Evolutionary conservation across 2,329 filamentous ascomycete species (phyloP).

Genomic region (Ilyonectria destructans): DNA sequence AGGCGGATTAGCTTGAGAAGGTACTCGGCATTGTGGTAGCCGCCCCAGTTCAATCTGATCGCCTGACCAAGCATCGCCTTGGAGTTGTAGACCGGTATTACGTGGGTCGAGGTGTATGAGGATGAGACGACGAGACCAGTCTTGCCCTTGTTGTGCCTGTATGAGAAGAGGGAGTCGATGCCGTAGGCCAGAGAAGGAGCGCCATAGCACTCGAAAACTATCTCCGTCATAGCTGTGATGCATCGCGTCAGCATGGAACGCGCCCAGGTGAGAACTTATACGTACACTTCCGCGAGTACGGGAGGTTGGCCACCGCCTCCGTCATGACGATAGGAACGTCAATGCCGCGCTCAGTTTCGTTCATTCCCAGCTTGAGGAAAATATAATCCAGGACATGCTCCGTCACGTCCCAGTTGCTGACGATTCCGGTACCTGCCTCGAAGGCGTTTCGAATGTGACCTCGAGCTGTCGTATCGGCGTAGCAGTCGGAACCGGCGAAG

Average conservation of each 20-base stretch:
- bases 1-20: constrained; percentile 89
- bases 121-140: constrained; percentile 93
- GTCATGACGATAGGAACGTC: constrained; percentile 95
- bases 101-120: constrained; percentile 93
- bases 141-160: constrained; percentile 89
- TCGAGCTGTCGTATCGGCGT: constrained; percentile 92
- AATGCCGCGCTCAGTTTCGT: constrained; percentile 80
- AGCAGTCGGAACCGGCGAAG: constrained; percentile 94
- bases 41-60: constrained; percentile 94
- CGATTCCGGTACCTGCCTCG: constrained; percentile 89
- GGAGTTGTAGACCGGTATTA: constrained; percentile 92
- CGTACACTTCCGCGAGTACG: constrained; percentile 90
- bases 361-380: constrained; percentile 93
- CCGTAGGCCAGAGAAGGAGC: constrained; percentile 93
- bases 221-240: constrained; percentile 90
- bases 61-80: constrained; percentile 90
- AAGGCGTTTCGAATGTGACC: constrained; percentile 94
- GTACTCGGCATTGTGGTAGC: constrained; percentile 91
- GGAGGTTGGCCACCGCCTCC: constrained; percentile 91
- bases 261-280: constrained; percentile 2
- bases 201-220: constrained; percentile 95
- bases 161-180: constrained; percentile 97
- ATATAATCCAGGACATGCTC: constrained; percentile 95
- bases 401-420: constrained; percentile 98
- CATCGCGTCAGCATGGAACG: constrained; percentile 39